Base-by-base conservation (phyloP, 1,139 yeast genomes). In the Entelexis sorbosivorans region DNA sequence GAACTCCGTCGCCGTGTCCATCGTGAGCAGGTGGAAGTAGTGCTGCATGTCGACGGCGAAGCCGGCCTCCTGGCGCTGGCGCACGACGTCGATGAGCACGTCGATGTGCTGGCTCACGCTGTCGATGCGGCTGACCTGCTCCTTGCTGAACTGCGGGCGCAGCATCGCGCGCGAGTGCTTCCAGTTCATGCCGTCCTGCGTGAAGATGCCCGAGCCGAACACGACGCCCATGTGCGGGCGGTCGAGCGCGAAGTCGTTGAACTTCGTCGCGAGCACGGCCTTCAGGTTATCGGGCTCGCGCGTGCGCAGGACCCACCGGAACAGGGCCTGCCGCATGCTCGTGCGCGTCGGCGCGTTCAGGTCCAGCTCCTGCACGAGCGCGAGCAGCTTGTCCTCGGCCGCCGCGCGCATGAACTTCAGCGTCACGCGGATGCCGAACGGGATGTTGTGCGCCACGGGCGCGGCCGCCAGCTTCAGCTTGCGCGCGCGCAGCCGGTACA, bases 1-100 rank as follows among this genome's bases (percentile, higher is more conserved):
- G 59, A 77, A 76, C 61, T 77, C 81, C 16, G 81, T 74, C 9
- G 82, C 76, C 14, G 79, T 72, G 60, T 78, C 82, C 59, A 78
- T 70, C 7, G 82, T 77, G 49, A 77, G 65, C 57, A 69, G 65
- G 64, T 72, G 76, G 60, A 77, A 75, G 45, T 72, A 65, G 24
- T 68, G 70, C 60, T 76, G 81, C 42, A 75, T 59, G 57, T 78
- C 79, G 58, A 75, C 68, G 5, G 62, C 63, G 28, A 63, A 24
- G 64, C 22, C 44, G 24, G 19, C 43, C 35, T 42, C 29, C 45
- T 42, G 29, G 20, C 34, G 63, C 44, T 66, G 26, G 43, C 42
- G 74, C 55, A 55, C 33, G 13, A 36, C 46, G 13, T 26, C 34
- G 24, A 69, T 64, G 42, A 75, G 64, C 9, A 58, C 61, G 58